Conservation (phyloP, 2,329 filamentous ascomycete genomes). For the Laburnicola sp. region DNA sequence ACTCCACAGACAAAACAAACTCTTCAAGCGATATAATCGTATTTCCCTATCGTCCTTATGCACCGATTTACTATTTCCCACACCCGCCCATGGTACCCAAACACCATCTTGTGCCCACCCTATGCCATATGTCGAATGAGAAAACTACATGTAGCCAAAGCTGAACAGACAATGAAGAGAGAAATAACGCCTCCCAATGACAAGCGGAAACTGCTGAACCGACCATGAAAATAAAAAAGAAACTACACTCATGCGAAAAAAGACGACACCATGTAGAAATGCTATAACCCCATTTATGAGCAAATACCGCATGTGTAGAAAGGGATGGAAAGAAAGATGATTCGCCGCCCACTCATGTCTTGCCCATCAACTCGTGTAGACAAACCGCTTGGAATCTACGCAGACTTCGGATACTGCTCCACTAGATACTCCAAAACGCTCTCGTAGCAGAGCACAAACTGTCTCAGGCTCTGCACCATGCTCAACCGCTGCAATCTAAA, state of each 20-base stretch:
- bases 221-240: background rate
- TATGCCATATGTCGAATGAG: too few species aligned
- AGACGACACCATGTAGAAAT: background rate
- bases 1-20: too few species aligned
- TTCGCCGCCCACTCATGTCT: background rate
- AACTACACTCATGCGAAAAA: background rate
- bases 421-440: constrained; percentile 86
- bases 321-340: background rate
- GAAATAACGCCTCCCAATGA: constrained; percentile 10
- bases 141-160: too few species aligned
- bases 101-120: too few species aligned
- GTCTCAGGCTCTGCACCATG: constrained; percentile 93
- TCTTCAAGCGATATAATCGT: too few species aligned
- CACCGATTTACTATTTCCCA: too few species aligned
- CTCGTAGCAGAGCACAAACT: constrained; percentile 97
- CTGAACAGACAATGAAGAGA: too few species aligned
- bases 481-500: constrained; percentile 86
- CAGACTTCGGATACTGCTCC: constrained; percentile 46
- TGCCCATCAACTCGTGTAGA: too few species aligned
- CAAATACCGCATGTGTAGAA: constrained; percentile 1
- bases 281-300: background rate
- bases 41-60: too few species aligned
- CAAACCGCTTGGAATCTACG: constrained; percentile 15
- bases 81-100: too few species aligned
- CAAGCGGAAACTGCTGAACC: constrained; percentile 1